Evolutionary conservation across 352 stramenopile species (phyloP).

Genomic region (Pythium plurisporium): DNA sequence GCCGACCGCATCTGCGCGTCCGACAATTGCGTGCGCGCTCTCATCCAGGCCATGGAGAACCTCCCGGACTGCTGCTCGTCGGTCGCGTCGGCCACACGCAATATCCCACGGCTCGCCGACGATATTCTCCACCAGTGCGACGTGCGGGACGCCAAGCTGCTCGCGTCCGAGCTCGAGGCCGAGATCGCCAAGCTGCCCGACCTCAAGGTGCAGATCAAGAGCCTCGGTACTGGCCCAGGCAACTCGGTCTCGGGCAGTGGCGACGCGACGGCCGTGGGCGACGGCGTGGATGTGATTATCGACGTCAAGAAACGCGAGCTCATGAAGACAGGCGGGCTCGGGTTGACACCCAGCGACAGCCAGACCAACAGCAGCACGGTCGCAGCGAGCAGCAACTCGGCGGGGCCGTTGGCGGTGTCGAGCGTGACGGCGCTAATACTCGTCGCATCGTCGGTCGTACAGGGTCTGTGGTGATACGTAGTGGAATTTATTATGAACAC

Average conservation of each 20-base stretch:
- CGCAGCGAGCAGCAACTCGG: conserved; percentile 3
- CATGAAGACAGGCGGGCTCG: conserved; percentile 23
- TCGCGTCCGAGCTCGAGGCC: conserved; percentile 20
- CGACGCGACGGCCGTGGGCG: not conserved
- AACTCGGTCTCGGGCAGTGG: not conserved
- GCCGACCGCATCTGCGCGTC: conserved; percentile 17
- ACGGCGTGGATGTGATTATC: conserved; percentile 34
- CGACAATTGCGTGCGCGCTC: conserved; percentile 19
- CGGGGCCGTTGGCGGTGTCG: not conserved
- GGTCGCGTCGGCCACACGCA: conserved; percentile 1
- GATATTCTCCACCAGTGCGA: conserved; percentile 29
- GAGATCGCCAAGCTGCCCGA: conserved; percentile 27
- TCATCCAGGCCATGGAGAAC: conserved; percentile 26
- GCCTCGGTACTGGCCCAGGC: not conserved
- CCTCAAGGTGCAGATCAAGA: conserved; percentile 30
- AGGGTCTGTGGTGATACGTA: conserved; percentile 8
- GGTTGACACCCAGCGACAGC: conserved; percentile 2
- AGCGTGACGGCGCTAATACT: conserved; percentile 1
- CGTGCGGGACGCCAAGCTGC: conserved; percentile 17
- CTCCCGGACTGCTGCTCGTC: conserved; percentile 23
- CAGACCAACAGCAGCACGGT: not conserved
- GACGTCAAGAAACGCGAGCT: conserved; percentile 43
- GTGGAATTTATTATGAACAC: not conserved
- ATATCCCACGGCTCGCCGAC: conserved; percentile 23
- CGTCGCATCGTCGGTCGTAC: not conserved